These are phyloP conservation scores for Spatholobus suberectus DNA, from an alignment of 306 rosid genomes.

Conservation along the genomic window DNA sequence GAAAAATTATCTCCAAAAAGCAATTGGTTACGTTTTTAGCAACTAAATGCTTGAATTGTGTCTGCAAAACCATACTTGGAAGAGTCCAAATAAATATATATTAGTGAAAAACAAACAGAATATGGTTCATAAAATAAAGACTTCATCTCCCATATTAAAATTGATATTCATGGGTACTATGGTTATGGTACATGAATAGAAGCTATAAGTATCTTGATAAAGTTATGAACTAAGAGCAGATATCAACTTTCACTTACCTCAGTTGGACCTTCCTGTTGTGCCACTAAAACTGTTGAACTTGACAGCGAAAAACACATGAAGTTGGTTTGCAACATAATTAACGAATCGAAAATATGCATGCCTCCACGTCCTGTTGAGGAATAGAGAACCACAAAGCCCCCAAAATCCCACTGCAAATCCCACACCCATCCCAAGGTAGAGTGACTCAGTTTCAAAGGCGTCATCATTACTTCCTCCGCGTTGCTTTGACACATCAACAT, in stretches of 20 bases:
- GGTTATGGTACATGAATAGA: background rate
- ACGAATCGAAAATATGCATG: conserved; percentile 26
- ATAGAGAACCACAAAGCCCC: conserved; percentile 13
- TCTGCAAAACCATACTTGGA: background rate
- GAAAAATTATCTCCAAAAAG: background rate
- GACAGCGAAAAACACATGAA: conserved; percentile 2
- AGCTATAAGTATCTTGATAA: background rate
- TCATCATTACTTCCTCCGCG: background rate
- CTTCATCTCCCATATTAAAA: background rate
- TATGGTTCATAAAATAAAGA: background rate
- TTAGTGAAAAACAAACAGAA: background rate
- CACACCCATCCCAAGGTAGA: conserved; percentile 37
- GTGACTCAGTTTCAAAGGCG: background rate
- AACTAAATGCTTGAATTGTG: background rate
- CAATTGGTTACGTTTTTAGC: background rate
- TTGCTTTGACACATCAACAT: background rate
- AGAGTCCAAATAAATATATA: background rate
- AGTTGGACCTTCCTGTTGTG: background rate
- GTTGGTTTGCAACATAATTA: background rate
- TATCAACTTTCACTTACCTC: background rate
- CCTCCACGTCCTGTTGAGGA: conserved; percentile 31
- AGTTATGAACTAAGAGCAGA: background rate
- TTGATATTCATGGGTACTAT: background rate
- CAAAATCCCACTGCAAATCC: conserved; percentile 43
- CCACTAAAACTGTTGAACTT: background rate